Evolutionary conservation across 441 rosid genomes (phyloP), one percentile per base, ranked within the genome.

Genomic region (Erysimum pusillum): DNA sequence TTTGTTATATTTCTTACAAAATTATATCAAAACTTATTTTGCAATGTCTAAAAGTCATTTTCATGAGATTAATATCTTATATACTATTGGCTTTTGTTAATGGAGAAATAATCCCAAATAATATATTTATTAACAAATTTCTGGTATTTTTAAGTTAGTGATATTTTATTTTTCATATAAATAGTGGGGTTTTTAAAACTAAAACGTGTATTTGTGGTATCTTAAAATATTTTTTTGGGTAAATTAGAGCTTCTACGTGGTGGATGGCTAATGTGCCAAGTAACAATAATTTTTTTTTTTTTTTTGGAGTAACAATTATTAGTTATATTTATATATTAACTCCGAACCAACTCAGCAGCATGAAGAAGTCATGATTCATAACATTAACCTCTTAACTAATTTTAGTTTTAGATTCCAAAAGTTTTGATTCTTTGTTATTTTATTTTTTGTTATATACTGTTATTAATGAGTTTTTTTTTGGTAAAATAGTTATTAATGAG

Each of bases 311-410:
- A 42, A 12, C 63, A 69, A 41, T 54, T 38, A 28, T 56, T 41
- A 15, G 5, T 25, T 48, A 49, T 52, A 41, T 69, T 7, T 39
- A 62, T 48, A 49, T 52, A 41, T 69, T 7, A 51, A 62, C 9
- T 51, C 52, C 28, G 20, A 51, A 51, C 76, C 25, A 61, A 49
- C 51, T 49, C 52, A 61, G 25, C n/a, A 38, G 4, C 76, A 71
- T 62, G 68, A 61, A 61, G 15, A 62, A 6, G 69, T 72, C 76
- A 62, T 15, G 62, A 51, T 3, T 41, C 41, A 51, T 62, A 22
- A 62, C 69, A 62, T 72, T 15, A 41, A 11, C 67, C 11, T 20
- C 69, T 49, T 15, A 42, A 6, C 17, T 38, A 38, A 61, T 38
- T 71, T 59, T 20, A 4, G 22, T 35, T 41, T 45, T 3, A 35